A percentile compares a stretch with the other conserved stretches of the same genome.
These are phyloP conservation scores for Postia placenta DNA, from an alignment of 768 basidiomycete genomes.

Conservation along the genomic window DNA sequence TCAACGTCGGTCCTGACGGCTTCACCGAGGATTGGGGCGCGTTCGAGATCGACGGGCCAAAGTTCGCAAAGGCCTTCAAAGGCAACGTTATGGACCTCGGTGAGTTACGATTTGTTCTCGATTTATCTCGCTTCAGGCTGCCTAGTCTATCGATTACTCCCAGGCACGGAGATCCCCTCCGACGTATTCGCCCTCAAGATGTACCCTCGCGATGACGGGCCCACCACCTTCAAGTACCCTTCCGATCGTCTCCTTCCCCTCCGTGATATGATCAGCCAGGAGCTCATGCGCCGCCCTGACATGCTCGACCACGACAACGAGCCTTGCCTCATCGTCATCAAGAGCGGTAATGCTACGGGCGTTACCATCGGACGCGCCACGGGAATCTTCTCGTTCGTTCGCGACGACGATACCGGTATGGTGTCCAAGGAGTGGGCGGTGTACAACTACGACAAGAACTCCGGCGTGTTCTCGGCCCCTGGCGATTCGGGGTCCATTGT, in stretches of 20 bases:
- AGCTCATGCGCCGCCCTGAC: slow-evolving; percentile 24
- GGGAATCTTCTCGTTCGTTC: slow-evolving; percentile 16
- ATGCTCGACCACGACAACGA: slow-evolving; percentile 19
- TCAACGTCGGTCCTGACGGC: slow-evolving; percentile 5
- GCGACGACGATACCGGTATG: slow-evolving; percentile 6
- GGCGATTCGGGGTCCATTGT: slow-evolving; percentile 35
- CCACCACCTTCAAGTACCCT: slow-evolving; percentile 2
- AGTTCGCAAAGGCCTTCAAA: slow-evolving; percentile 8
- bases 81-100: slow-evolving; percentile 22
- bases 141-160: slow-evolving; percentile 5
- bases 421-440: slow-evolving; percentile 16
- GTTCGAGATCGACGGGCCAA: slow-evolving; percentile 13
- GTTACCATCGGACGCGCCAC: slow-evolving; percentile 21
- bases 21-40: slow-evolving; percentile 14
- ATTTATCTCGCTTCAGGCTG: slow-evolving; percentile 3
- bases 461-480: slow-evolving; percentile 27
- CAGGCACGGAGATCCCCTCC: slow-evolving; percentile 1
- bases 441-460: slow-evolving; percentile 17
- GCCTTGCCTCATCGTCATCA: slow-evolving; percentile 19
- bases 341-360: slow-evolving; percentile 19
- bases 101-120: no score
- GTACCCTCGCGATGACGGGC: slow-evolving; percentile 7
- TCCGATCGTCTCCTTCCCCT: slow-evolving; percentile 6
- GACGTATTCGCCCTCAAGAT: slow-evolving; percentile 12
- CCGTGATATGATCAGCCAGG: slow-evolving; percentile 19